phyloP scores from a whole-genome alignment of 2,329 filamentous ascomycete genomes.

The Penicillium capsulatum region DNA sequence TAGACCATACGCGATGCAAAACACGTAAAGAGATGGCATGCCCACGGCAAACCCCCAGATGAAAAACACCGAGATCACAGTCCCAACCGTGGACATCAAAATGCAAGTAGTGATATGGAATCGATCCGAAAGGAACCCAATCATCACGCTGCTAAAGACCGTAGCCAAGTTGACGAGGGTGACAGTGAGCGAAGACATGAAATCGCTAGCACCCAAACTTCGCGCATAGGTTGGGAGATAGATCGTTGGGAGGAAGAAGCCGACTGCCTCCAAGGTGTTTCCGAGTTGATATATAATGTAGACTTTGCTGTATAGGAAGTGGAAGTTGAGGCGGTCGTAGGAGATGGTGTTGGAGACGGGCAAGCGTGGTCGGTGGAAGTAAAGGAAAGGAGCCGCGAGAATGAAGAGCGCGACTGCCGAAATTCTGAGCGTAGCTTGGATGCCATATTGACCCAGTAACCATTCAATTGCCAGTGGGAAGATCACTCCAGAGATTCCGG shows the following conservation, averaged over 20 bases:
- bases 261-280: conserved; percentile 33
- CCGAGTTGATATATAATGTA: conserved; percentile 38
- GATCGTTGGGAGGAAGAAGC: conserved; percentile 35
- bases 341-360: conserved; percentile 15
- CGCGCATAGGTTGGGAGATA: conserved; percentile 32
- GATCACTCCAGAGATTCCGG: conserved; percentile 30
- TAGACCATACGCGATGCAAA: conserved; percentile 19
- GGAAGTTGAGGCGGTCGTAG: conserved; percentile 28
- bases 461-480: conserved; percentile 31
- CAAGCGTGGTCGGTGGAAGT: conserved; percentile 30
- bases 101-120: conserved; percentile 21
- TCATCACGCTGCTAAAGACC: conserved; percentile 38
- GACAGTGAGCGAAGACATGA: conserved; percentile 23
- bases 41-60: conserved; percentile 18
- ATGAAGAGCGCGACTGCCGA: conserved; percentile 33
- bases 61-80: conserved; percentile 18
- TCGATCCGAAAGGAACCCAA: conserved; percentile 21
- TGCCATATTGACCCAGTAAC: conserved; percentile 28
- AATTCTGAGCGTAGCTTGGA: conserved; percentile 24
- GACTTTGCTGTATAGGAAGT: conserved; percentile 27
- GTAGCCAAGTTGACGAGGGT: conserved; percentile 30
- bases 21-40: conserved; percentile 16
- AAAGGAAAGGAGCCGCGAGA: conserved; percentile 36
- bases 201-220: conserved; percentile 19
- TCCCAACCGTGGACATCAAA: conserved; percentile 19